phyloP scores from a whole-genome alignment of 2,329 filamentous ascomycete species.

The Monosporascus sp. region DNA sequence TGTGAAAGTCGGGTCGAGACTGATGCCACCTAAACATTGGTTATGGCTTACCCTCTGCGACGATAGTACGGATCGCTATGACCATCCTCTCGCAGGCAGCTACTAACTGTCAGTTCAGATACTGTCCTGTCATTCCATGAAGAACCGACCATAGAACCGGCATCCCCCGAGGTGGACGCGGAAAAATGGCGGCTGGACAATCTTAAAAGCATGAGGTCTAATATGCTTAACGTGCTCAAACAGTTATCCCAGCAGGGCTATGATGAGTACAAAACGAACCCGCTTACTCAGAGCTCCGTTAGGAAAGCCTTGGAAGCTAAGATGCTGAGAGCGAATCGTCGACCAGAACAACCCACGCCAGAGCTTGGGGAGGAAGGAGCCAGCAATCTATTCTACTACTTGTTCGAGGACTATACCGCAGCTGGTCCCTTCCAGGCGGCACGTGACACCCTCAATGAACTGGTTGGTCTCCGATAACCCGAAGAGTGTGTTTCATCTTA shows the following conservation, averaged over 20 bases:
- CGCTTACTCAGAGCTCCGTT: constrained; percentile 38
- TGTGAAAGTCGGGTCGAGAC: constrained; percentile 20
- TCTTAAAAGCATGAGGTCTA: constrained; percentile 31
- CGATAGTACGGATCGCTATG: constrained; percentile 43
- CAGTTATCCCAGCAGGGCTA: constrained; percentile 35
- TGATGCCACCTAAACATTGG: constrained; percentile 48
- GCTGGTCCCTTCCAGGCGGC: constrained; percentile 48
- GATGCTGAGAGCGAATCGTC: constrained; percentile 15
- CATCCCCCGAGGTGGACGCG: constrained; percentile 16
- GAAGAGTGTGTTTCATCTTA: background rate
- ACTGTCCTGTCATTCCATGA: constrained; percentile 69
- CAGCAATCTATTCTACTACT: constrained; percentile 59
- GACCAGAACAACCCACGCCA: background rate
- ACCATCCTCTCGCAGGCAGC: constrained; percentile 2
- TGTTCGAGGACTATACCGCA: constrained; percentile 62
- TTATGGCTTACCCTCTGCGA: constrained; percentile 66
- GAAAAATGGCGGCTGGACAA: constrained; percentile 21
- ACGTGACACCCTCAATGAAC: constrained; percentile 40
- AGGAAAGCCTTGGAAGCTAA: constrained; percentile 23
- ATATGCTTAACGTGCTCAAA: constrained; percentile 32
- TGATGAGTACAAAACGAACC: constrained; percentile 29
- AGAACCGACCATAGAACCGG: constrained; percentile 33
- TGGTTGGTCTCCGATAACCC: constrained; percentile 30
- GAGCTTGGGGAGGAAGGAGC: constrained; percentile 41
- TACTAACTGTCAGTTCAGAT: constrained; percentile 32